Conservation (phyloP, 306 rosid species). For the Boehmeria nivea region DNA sequence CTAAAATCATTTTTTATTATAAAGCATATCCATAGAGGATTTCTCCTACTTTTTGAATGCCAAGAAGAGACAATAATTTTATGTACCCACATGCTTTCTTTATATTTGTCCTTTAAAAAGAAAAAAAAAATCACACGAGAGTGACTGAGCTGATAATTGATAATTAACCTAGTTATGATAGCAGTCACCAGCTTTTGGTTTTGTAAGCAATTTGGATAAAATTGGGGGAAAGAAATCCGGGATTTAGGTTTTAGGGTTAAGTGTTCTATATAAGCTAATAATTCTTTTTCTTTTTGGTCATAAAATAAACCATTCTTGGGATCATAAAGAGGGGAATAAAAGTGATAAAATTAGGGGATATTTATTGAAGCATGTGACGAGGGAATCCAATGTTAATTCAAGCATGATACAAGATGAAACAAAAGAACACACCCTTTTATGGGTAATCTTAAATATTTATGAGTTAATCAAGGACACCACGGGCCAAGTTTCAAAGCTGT, state of each 20-base stretch:
- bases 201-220: conserved; percentile 2
- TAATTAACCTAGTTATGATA: no score
- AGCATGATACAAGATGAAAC: conserved; percentile 39
- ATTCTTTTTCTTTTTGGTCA: neutral
- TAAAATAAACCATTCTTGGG: conserved; percentile 38
- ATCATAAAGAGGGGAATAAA: conserved; percentile 35
- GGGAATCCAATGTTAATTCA: conserved; percentile 62
- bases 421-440: conserved; percentile 34
- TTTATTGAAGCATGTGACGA: conserved; percentile 33
- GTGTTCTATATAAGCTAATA: neutral
- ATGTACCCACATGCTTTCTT: no score
- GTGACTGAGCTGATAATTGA: no score
- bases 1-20: no score
- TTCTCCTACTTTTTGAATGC: no score
- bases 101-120: no score
- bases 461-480: conserved; percentile 29
- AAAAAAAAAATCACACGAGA: no score
- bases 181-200: neutral
- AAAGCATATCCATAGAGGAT: no score
- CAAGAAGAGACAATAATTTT: no score
- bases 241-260: conserved; percentile 17
- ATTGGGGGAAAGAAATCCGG: conserved; percentile 15
- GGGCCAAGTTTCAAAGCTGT: conserved; percentile 39
- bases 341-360: conserved; percentile 14
- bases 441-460: conserved; percentile 22